A percentile compares a stretch with the other conserved stretches of the same genome.
phyloP scores from a whole-genome alignment of 179 eudicot genomes.

The Nepenthes alata region DNA sequence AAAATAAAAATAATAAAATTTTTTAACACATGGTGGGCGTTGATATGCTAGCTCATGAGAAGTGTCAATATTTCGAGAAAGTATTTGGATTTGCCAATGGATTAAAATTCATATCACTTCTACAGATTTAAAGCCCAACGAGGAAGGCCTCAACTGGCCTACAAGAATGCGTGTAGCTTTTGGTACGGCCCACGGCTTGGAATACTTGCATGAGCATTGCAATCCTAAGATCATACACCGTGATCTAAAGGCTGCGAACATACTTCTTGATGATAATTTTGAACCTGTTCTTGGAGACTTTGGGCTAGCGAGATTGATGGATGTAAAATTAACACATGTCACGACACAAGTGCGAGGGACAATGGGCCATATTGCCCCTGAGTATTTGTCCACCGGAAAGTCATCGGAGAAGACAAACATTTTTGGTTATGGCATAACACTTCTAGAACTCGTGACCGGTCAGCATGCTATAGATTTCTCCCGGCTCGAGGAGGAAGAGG shows the following conservation, averaged over 20 bases:
- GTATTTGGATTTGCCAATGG: no score
- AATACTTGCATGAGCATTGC: conserved; percentile 89
- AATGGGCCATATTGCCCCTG: conserved; percentile 98
- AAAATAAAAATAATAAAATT: no score
- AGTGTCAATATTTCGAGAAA: no score
- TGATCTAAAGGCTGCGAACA: conserved; percentile 90
- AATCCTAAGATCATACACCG: conserved; percentile 94
- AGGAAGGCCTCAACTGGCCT: conserved; percentile 79
- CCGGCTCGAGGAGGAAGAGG: conserved; percentile 97
- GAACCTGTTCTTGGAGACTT: conserved; percentile 91
- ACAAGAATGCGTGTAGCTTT: conserved; percentile 67
- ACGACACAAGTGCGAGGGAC: conserved; percentile 96
- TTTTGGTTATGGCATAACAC: conserved; percentile 90
- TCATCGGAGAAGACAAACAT: conserved; percentile 95
- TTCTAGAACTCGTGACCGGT: conserved; percentile 85
- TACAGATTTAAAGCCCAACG: conserved; percentile 67
- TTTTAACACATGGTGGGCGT: no score
- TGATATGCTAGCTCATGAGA: no score
- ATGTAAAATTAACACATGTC: conserved; percentile 62
- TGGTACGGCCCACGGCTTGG: conserved; percentile 85
- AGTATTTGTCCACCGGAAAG: conserved; percentile 84
- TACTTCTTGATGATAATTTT: conserved; percentile 72
- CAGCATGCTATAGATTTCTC: conserved; percentile 94
- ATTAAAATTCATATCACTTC: neutral
- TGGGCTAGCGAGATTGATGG: conserved; percentile 75